These are phyloP conservation scores for Mortierella hygrophila DNA, from an alignment of 192 early-diverging fungal genomes.

Conservation along the genomic window DNA sequence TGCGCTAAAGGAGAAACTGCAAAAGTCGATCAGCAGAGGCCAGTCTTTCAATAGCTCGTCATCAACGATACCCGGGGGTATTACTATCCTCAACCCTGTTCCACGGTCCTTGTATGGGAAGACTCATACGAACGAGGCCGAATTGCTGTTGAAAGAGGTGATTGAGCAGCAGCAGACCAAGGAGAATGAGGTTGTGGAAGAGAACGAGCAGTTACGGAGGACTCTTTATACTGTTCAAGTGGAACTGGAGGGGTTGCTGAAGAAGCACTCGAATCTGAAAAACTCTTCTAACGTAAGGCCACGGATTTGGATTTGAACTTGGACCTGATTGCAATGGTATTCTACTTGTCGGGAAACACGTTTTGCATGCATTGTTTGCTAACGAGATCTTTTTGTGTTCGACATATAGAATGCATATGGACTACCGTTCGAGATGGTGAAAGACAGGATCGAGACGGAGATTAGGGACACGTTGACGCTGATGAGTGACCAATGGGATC, in stretches of 20 bases:
- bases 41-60: conserved; percentile 13
- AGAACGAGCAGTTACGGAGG: conserved; percentile 56
- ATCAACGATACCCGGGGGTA: conserved; percentile 35
- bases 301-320: not conserved
- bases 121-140: conserved; percentile 23
- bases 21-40: conserved; percentile 54
- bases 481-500: conserved; percentile 44
- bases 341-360: no score
- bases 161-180: conserved; percentile 52
- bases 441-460: conserved; percentile 44
- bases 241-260: conserved; percentile 45
- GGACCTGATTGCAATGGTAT: not conserved
- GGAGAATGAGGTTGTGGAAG: conserved; percentile 52
- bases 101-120: conserved; percentile 33
- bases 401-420: conserved; percentile 45
- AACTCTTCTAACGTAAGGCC: conserved; percentile 17
- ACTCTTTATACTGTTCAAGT: conserved; percentile 56
- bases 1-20: conserved; percentile 59
- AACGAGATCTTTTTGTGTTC: not conserved
- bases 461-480: conserved; percentile 43
- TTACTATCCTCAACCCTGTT: conserved; percentile 37
- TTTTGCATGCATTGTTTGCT: not conserved
- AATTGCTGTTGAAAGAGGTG: conserved; percentile 43
- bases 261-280: conserved; percentile 32
- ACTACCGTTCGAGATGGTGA: conserved; percentile 47